Evolutionary conservation across 2,329 filamentous ascomycete species (phyloP).

Genomic region (Sporothrix variecibatus): DNA sequence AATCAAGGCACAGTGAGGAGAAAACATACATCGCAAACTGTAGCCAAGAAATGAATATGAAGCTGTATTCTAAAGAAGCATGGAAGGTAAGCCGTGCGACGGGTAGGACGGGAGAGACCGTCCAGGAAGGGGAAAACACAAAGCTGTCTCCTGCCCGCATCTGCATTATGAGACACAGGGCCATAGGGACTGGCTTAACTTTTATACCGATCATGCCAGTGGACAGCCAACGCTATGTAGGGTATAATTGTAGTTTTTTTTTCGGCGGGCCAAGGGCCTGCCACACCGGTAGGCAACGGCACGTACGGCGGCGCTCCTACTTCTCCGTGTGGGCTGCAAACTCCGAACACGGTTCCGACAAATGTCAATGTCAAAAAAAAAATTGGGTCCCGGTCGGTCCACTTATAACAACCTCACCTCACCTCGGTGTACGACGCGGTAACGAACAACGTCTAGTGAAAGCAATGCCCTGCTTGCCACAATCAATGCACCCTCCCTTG

Average conservation of each 20-base stretch:
- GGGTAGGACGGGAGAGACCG: not conserved
- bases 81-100: not conserved
- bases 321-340: not conserved
- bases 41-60: not conserved
- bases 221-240: too few species aligned
- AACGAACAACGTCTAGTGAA: not conserved
- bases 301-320: not conserved
- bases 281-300: not conserved
- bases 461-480: not conserved
- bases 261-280: too few species aligned
- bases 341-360: not conserved
- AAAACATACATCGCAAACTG: not conserved
- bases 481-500: not conserved
- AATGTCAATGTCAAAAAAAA: not conserved
- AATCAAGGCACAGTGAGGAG: not conserved
- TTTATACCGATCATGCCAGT: too few species aligned
- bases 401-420: not conserved
- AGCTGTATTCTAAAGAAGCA: too few species aligned
- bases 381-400: not conserved
- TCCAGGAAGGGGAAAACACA: too few species aligned
- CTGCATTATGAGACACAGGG: too few species aligned
- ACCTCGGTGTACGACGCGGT: not conserved
- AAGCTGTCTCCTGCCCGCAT: too few species aligned
- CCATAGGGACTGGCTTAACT: too few species aligned
- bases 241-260: too few species aligned